Evolutionary conservation across 257 asterid genomes (phyloP), one percentile per base, ranked within the genome.

Genomic region (Cynanchum wilfordii): DNA sequence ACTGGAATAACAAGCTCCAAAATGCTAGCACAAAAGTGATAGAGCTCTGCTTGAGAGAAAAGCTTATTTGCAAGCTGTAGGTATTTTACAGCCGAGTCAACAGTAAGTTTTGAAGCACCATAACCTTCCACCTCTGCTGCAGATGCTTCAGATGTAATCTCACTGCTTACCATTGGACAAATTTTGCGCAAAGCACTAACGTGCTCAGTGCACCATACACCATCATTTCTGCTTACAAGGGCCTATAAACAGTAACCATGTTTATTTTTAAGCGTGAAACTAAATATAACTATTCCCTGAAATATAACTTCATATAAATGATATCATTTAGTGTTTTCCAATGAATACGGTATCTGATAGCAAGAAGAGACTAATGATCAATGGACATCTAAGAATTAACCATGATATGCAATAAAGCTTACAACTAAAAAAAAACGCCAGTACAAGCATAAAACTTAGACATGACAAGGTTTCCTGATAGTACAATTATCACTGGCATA

Each of bases 71-170:
- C 99, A 64, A 95, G 99, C 80, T 95, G 98, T 54, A 95, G 88
- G 86, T 95, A 95, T 77, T 95, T 95, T 54, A 95, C 98, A 20
- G 99, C 99, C 0, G 99, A 95, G 87, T 95, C 99, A 69, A 95
- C 99, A 1, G 98, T 95, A 56, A 95, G 96, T 82, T 95, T 95
- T 67, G 99, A 95, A 62, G 98, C 85, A 60, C 99, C 99, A 54
- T 95, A 95, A 36, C 99, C 99, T 81, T 95, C 99, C 27, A 95
- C 98, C 86, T 95, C 99, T 16, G 98, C 99, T 57, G 96, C 89
- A 12, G 97, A 89, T 45, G 97, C 92, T 87, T 88, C 98, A 5
- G 88, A 75, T 60, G 85, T 79, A 74, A 90, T 89, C 82, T 95
- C 98, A 62, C 85, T 82, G 78, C 90, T 89, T 73, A 92, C 99